These are phyloP conservation scores for Vitis riparia DNA, from an alignment of 164 flowering plant species.

Conservation along the genomic window DNA sequence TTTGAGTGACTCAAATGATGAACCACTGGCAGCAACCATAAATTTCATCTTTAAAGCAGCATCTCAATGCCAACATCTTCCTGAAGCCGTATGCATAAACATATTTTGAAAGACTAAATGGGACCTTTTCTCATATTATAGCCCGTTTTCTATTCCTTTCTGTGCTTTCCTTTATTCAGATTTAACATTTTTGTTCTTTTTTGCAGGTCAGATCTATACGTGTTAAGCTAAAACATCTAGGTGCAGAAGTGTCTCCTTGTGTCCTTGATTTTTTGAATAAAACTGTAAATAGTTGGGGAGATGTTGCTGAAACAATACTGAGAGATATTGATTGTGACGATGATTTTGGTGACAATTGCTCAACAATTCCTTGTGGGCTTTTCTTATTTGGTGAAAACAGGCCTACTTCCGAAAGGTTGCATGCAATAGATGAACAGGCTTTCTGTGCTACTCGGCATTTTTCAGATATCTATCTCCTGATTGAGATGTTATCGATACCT, in stretches of 20 bases:
- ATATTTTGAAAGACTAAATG: not conserved
- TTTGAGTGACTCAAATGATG: constrained; percentile 72
- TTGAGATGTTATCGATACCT: constrained; percentile 91
- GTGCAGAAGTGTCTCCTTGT: constrained; percentile 72
- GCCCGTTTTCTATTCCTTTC: constrained; percentile 6
- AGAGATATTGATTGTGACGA: constrained; percentile 81
- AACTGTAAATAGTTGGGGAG: constrained; percentile 75
- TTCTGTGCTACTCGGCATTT: constrained; percentile 44
- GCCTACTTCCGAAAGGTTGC: constrained; percentile 38
- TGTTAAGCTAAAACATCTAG: constrained; percentile 67
- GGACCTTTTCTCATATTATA: constrained; percentile 2
- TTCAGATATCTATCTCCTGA: constrained; percentile 74
- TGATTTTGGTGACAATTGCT: constrained; percentile 40
- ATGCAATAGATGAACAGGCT: constrained; percentile 45
- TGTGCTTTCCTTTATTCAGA: not conserved
- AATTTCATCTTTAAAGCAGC: constrained; percentile 88
- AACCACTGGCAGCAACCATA: constrained; percentile 74
- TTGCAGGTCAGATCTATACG: constrained; percentile 87
- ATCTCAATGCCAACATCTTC: constrained; percentile 83
- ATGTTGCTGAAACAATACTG: constrained; percentile 76
- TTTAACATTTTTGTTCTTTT: constrained; percentile 11
- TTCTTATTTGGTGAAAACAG: constrained; percentile 60
- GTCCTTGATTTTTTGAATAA: constrained; percentile 77
- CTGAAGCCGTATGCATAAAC: constrained; percentile 74
- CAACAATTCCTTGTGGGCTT: constrained; percentile 37